Evolutionary conservation across 78 protist genomes (phyloP).

Genomic region (Chrysochromulina tobinii): DNA sequence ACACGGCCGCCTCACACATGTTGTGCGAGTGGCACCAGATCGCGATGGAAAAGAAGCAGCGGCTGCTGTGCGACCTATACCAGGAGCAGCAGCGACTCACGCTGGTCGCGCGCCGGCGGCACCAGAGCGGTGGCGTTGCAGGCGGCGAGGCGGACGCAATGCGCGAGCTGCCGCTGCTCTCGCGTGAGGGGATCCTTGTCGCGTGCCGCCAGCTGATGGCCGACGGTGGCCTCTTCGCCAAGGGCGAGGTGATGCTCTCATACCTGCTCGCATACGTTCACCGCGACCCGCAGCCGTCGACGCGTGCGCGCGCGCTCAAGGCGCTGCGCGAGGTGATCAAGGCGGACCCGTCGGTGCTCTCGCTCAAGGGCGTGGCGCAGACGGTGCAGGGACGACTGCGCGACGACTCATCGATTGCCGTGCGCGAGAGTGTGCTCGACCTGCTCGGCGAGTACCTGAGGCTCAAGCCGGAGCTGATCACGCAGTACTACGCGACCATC

Average conservation of each 20-base stretch:
- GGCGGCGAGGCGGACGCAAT: background rate
- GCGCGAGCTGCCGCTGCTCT: background rate
- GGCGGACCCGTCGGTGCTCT: background rate
- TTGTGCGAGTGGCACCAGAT: background rate
- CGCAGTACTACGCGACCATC: background rate
- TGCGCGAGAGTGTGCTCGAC: background rate
- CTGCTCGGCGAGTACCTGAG: background rate
- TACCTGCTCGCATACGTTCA: background rate
- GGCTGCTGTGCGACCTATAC: background rate
- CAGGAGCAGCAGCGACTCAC: background rate
- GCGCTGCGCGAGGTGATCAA: background rate
- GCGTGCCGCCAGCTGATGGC: background rate
- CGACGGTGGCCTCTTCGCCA: background rate
- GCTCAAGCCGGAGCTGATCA: background rate
- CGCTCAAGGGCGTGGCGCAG: background rate
- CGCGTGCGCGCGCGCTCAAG: background rate
- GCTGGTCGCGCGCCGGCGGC: background rate
- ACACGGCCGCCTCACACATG: background rate
- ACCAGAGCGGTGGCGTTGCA: background rate
- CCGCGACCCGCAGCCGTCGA: background rate
- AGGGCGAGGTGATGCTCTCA: background rate
- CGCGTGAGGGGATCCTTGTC: background rate
- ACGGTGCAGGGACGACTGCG: background rate
- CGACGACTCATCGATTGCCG: background rate
- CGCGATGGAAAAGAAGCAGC: background rate